These are phyloP conservation scores for Pluteus cervinus DNA, from an alignment of 768 basidiomycete species.

Conservation along the genomic window DNA sequence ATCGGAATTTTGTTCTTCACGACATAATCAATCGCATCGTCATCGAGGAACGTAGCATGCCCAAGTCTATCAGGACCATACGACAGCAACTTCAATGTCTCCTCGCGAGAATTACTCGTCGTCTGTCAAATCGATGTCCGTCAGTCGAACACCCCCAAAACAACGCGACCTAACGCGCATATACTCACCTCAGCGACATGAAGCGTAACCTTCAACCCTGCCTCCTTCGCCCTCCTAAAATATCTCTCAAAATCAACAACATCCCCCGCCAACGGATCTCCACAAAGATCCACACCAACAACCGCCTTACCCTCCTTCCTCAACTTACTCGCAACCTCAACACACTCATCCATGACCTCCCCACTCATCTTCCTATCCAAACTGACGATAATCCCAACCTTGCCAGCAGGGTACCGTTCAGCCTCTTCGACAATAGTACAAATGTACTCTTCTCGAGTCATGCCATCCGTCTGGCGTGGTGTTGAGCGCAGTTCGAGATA, in stretches of 20 bases:
- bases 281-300: constrained; percentile 79
- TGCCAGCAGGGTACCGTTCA: constrained; percentile 43
- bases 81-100: constrained; percentile 56
- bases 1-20: constrained; percentile 49
- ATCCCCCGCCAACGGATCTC: constrained; percentile 61
- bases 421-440: constrained; percentile 60
- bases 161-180: no score
- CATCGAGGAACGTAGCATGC: constrained; percentile 75
- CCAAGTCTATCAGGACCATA: constrained; percentile 65
- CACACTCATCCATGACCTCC: constrained; percentile 44
- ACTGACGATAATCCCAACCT: constrained; percentile 63
- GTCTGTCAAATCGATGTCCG: constrained; percentile 36
- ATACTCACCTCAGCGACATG: constrained; percentile 84
- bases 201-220: constrained; percentile 67
- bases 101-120: constrained; percentile 38
- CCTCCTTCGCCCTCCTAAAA: constrained; percentile 48
- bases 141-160: no score
- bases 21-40: constrained; percentile 51
- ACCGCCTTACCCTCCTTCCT: constrained; percentile 52
- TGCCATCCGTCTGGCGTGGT: constrained; percentile 50
- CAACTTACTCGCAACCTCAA: constrained; percentile 50
- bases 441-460: constrained; percentile 60
- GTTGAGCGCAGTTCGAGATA: constrained; percentile 86
- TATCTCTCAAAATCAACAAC: constrained; percentile 43
- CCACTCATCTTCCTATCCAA: constrained; percentile 67